Evolutionary conservation across 257 asterid genomes (phyloP), one percentile per base, ranked within the genome.

Genomic region (Fraxinus pennsylvanica): DNA sequence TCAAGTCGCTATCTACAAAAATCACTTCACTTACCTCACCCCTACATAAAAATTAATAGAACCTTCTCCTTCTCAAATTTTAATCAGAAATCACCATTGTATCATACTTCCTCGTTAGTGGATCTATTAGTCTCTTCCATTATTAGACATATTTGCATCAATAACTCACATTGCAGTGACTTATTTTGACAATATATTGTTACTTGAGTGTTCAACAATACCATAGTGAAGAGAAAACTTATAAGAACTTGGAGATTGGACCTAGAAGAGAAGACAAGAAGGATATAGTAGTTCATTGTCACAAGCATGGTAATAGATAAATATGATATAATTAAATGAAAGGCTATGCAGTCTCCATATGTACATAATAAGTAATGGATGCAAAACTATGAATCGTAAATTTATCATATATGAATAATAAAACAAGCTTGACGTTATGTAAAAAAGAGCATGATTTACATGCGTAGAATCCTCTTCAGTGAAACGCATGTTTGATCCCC

Each of bases 251-350:
- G 77, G 78, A 39, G 73, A 32, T 54, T 71, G 72, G 71, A 57
- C 74, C 74, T 65, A 69, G 50, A 80, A 63, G 69, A 73, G 30
- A 70, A 32, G 52, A 61, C 57, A 45, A 32, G 63, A 72, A 71
- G 38, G n/a, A 59, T 35, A 39, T 14, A 68, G 68, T 61, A 61
- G 33, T 22, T 61, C 33, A 61, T 3, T 21, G 68, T 57, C 29
- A 61, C 68, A 9, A 75, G 63, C 4, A 27, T 9, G 65, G 22
- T 25, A 66, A 76, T 47, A 76, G 17, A 63, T 68, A 22, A 68
- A 6, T 4, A 25, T 66, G 71, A 66, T 50, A 39, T 68, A 33
- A 10, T 68, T 67, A 21, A 77, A 19, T 6, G 12, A 74, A 67
- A 35, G 63, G 65, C 33, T 10, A 76, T 10, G 57, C 22, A 25